Evolutionary conservation across 1,284 basidiomycete genomes (phyloP), one percentile per base, ranked within the genome.

Genomic region (Ustilago bromivora): DNA sequence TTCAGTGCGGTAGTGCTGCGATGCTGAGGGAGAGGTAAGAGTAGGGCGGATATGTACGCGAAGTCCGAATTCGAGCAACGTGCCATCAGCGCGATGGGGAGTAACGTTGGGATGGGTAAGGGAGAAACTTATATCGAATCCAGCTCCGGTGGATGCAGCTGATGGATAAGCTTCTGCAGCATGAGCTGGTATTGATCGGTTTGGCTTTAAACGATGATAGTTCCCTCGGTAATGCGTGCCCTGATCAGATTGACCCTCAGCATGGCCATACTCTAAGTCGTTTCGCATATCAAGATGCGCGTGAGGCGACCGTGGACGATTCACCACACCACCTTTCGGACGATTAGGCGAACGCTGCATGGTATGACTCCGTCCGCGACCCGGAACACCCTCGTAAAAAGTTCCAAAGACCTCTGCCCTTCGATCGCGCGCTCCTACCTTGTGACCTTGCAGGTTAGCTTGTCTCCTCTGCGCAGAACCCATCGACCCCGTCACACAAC

Each of bases 61-160:
- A 17, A 75, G 17, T 2, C 64, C 73, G 28, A 76, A 64, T 32
- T 76, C 73, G 31, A 76, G 15, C 31, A 76, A 34, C 7, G 60
- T 61, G 10, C 64, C 67, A 7, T 32, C 11, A 15, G 47, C 34
- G 13, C 36, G 17, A 34, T 60, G 43, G 15, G 64, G 49, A 3
- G 64, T 40, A 23, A 70, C 35, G 31, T 49, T 61, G 2, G 73
- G 73, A 38, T 67, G 53, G 15, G 36, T 40, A 12, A 76, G 56
- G 34, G 63, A 47, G 13, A 76, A 76, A 52, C 67, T 76, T 57
- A 76, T 63, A n/a, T 76, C 73, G 19, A 76, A 68, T 19, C 61
- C 66, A 28, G 65, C 13, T 19, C 43, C n/a, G 53, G 31, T 32
- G 4, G 23, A 8, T 13, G 6, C 49, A 28, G 9, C 28, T 51